A percentile compares a stretch with the other conserved stretches of the same genome.
These are phyloP conservation scores for Oropetium thomaeum DNA, from an alignment of 176 grass and related monocot genomes.

Conservation along the genomic window DNA sequence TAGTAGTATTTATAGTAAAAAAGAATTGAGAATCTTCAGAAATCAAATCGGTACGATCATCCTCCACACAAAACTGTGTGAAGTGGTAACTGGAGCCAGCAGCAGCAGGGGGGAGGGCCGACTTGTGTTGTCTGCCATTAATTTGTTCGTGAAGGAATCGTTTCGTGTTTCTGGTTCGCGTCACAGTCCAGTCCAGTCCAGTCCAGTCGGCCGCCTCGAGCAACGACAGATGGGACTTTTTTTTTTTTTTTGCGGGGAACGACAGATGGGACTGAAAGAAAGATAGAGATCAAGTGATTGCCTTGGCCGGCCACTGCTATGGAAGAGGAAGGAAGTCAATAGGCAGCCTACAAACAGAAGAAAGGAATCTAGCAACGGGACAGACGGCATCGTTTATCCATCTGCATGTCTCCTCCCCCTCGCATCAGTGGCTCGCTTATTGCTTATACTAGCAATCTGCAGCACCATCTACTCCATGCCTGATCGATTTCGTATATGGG, in stretches of 20 bases:
- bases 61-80: no score
- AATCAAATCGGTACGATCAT: neutral
- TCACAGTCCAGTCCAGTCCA: no score
- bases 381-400: neutral
- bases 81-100: neutral
- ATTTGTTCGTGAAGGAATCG: neutral
- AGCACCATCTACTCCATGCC: neutral
- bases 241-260: no score
- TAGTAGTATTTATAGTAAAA: no score
- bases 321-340: neutral
- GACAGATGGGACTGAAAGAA: neutral
- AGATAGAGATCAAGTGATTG: neutral
- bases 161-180: slow-evolving; percentile 22
- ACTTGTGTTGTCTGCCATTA: slow-evolving; percentile 49
- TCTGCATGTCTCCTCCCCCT: neutral
- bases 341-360: neutral
- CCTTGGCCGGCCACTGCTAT: neutral
- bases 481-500: neutral
- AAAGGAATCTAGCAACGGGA: neutral
- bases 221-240: no score
- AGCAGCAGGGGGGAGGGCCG: no score
- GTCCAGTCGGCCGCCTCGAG: slow-evolving; percentile 8
- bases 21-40: neutral
- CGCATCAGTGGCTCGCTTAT: no score
- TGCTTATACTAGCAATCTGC: no score